phyloP scores from a whole-genome alignment of 2,329 filamentous ascomycete genomes.

The Scedosporium boydii region DNA sequence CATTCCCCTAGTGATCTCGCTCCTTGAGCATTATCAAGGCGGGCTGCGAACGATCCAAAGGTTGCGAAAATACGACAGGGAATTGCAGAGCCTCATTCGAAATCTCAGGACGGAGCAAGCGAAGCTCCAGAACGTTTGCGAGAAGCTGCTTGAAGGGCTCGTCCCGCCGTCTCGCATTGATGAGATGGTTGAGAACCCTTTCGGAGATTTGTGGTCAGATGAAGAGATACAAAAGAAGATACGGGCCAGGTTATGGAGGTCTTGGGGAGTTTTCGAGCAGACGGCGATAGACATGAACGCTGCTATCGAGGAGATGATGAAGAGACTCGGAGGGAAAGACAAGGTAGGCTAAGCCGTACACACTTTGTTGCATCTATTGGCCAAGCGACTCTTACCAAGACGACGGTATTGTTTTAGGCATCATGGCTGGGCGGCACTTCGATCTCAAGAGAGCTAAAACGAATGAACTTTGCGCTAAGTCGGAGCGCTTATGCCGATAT shows the following conservation, averaged over 20 bases:
- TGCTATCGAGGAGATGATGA: slow-evolving; percentile 13
- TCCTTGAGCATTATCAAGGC: slow-evolving; percentile 13
- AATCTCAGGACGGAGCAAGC: slow-evolving; percentile 16
- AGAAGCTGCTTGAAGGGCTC: slow-evolving; percentile 18
- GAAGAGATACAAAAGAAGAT: slow-evolving; percentile 12
- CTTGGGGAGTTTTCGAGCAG: slow-evolving; percentile 14
- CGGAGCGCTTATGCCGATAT: neutral
- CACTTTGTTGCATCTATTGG: neutral
- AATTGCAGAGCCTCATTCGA: slow-evolving; percentile 14
- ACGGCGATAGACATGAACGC: slow-evolving; percentile 14
- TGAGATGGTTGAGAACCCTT: slow-evolving; percentile 18
- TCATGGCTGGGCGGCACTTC: neutral
- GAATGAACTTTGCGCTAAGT: slow-evolving; percentile 9
- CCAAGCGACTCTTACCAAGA: too few species aligned
- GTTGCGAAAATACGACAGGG: slow-evolving; percentile 12
- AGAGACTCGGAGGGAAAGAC: neutral
- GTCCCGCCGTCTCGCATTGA: slow-evolving; percentile 15
- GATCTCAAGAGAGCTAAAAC: slow-evolving; percentile 8
- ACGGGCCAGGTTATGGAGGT: slow-evolving; percentile 13
- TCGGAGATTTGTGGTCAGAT: slow-evolving; percentile 18
- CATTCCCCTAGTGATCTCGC: slow-evolving; percentile 12
- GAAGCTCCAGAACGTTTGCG: slow-evolving; percentile 19
- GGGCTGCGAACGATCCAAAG: slow-evolving; percentile 12
- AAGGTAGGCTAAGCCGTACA: neutral
- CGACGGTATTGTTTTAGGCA: too few species aligned